Conservation (phyloP, 2,329 filamentous ascomycete genomes). For the Sclerotinia trifoliorum region DNA sequence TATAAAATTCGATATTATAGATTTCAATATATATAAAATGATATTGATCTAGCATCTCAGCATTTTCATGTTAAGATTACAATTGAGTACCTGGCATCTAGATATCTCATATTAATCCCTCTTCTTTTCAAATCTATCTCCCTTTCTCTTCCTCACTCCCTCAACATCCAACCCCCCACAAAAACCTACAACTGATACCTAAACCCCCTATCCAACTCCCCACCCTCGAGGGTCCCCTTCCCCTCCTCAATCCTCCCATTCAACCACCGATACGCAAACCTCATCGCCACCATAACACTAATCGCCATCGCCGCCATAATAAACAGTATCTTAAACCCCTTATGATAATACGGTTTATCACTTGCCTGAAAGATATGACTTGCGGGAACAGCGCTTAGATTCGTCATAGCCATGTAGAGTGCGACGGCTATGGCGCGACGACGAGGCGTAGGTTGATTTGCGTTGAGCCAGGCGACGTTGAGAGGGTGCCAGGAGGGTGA, state of each 20-base stretch:
- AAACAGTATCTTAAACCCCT: slow-evolving; percentile 19
- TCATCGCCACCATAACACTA: slow-evolving; percentile 15
- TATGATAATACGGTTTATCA: slow-evolving; percentile 22
- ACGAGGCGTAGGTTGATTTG: slow-evolving; percentile 17
- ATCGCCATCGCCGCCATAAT: slow-evolving; percentile 21
- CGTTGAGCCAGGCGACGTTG: slow-evolving; percentile 22
- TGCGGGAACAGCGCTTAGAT: slow-evolving; percentile 13
- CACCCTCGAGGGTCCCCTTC: slow-evolving; percentile 17
- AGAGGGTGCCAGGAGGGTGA: slow-evolving; percentile 21
- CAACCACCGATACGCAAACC: slow-evolving; percentile 19
- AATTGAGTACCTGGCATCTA: no score
- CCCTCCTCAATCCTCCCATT: slow-evolving; percentile 17
- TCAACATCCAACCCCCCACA: no score
- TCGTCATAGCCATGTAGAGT: slow-evolving; percentile 21
- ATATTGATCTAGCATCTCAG: background rate
- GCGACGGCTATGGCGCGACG: slow-evolving; percentile 17
- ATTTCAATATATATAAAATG: no score
- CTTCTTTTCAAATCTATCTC: background rate
- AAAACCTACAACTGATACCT: slow-evolving; percentile 16
- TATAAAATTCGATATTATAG: no score
- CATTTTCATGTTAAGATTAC: background rate
- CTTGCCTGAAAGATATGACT: slow-evolving; percentile 18
- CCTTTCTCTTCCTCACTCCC: background rate
- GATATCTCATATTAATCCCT: background rate
- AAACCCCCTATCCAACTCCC: slow-evolving; percentile 20